phyloP scores from a whole-genome alignment of 306 rosid genomes.

The Lathyrus aphaca region DNA sequence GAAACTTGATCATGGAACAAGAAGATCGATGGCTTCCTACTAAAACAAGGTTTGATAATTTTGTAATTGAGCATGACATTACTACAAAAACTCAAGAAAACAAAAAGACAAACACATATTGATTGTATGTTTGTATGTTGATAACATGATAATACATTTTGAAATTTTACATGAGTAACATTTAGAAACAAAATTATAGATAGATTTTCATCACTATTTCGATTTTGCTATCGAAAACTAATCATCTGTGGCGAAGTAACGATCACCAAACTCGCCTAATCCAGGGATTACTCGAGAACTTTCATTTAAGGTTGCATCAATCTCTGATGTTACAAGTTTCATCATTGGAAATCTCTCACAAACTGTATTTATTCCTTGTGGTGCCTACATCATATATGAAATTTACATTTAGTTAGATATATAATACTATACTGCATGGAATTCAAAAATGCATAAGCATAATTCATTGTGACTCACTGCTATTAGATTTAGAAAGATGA shows the following conservation, averaged over 20 bases:
- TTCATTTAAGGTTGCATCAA: constrained; percentile 64
- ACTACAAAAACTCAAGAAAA: too few species aligned
- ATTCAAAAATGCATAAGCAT: constrained; percentile 18
- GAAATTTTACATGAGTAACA: too few species aligned
- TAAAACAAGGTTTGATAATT: too few species aligned
- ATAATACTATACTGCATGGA: not conserved
- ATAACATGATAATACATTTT: too few species aligned
- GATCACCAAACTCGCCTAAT: constrained; percentile 88
- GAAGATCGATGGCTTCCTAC: too few species aligned
- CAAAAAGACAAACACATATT: too few species aligned
- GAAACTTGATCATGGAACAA: too few species aligned
- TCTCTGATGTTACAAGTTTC: constrained; percentile 90
- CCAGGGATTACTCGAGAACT: constrained; percentile 79
- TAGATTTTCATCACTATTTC: not conserved
- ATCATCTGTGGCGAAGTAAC: constrained; percentile 81
- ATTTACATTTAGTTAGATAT: constrained; percentile 1
- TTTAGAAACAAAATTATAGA: too few species aligned
- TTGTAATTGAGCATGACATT: too few species aligned
- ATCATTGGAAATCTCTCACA: constrained; percentile 73
- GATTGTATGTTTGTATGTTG: too few species aligned
- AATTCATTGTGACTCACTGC: constrained; percentile 60
- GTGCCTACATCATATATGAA: constrained; percentile 62
- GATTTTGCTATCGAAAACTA: not conserved
- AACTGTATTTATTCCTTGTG: constrained; percentile 75
- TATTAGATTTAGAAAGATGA: constrained; percentile 78